These are phyloP conservation scores for Fragaria ananassa DNA, from an alignment of 306 rosid genomes.

Conservation along the genomic window DNA sequence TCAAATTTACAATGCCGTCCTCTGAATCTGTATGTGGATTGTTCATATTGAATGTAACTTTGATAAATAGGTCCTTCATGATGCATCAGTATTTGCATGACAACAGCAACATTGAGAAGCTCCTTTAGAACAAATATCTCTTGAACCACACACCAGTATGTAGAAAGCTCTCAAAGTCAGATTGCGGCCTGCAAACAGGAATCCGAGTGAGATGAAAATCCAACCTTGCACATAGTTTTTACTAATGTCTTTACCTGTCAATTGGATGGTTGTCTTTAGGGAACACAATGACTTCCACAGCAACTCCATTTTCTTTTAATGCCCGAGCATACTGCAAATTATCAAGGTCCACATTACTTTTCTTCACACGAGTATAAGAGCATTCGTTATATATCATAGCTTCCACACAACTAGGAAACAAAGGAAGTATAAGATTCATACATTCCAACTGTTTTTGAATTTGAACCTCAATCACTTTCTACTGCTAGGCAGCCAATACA, in stretches of 20 bases:
- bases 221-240: background rate
- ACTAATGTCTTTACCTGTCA: slow-evolving; percentile 50
- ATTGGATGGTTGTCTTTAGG: slow-evolving; percentile 72
- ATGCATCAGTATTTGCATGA: background rate
- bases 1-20: too few relatives aligned
- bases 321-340: slow-evolving; percentile 76
- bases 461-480: background rate
- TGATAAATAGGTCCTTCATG: background rate
- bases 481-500: background rate
- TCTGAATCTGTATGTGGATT: too few relatives aligned
- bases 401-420: background rate
- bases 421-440: background rate
- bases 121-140: slow-evolving; percentile 57
- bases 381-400: background rate
- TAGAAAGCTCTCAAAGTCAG: slow-evolving; percentile 89
- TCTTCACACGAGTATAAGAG: background rate
- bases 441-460: background rate
- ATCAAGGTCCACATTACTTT: slow-evolving; percentile 16
- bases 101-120: background rate
- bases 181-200: slow-evolving; percentile 62
- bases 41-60: too few relatives aligned
- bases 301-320: slow-evolving; percentile 67
- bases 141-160: slow-evolving; percentile 70
- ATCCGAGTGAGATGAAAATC: background rate
- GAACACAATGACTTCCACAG: slow-evolving; percentile 62